Conservation (phyloP, 768 basidiomycete genomes). For the Boletus subcaerulescens region DNA sequence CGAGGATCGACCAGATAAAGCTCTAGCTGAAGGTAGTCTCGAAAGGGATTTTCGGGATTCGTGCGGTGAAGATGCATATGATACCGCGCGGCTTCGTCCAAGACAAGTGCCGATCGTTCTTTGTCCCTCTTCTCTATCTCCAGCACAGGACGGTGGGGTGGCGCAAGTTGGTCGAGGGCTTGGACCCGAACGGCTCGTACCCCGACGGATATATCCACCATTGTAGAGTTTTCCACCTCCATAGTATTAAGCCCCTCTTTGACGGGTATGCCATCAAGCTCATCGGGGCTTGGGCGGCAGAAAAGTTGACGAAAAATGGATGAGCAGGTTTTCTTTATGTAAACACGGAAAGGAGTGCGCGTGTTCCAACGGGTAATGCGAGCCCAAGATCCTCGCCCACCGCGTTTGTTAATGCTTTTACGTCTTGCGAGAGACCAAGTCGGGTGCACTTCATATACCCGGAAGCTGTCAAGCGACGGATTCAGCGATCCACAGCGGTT, state of each 20-base stretch:
- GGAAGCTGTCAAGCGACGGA: conserved; percentile 47
- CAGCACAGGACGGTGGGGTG: conserved; percentile 35
- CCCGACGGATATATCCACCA: conserved; percentile 52
- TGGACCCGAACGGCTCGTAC: conserved; percentile 43
- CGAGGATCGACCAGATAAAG: conserved; percentile 48
- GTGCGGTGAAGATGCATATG: conserved; percentile 54
- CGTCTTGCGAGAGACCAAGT: conserved; percentile 56
- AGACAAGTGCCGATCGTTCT: conserved; percentile 37
- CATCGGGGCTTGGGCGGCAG: conserved; percentile 31
- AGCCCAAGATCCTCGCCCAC: conserved; percentile 52
- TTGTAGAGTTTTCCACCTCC: conserved; percentile 40
- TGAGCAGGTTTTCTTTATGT: conserved; percentile 46
- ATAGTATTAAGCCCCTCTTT: conserved; percentile 43
- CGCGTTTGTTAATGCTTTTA: conserved; percentile 32
- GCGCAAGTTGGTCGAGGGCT: conserved; percentile 42
- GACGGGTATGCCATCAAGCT: conserved; percentile 31
- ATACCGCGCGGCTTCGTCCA: conserved; percentile 58
- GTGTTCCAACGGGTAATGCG: conserved; percentile 54
- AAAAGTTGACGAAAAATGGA: conserved; percentile 49
- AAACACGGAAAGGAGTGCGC: conserved; percentile 50
- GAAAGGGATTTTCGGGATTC: conserved; percentile 47
- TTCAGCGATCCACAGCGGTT: conserved; percentile 60
- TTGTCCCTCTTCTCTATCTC: conserved; percentile 37
- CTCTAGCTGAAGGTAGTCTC: conserved; percentile 49
- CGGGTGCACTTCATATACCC: conserved; percentile 51